Base-by-base conservation (phyloP, 495 filamentous ascomycete species). In the Aspergillus leporis region DNA sequence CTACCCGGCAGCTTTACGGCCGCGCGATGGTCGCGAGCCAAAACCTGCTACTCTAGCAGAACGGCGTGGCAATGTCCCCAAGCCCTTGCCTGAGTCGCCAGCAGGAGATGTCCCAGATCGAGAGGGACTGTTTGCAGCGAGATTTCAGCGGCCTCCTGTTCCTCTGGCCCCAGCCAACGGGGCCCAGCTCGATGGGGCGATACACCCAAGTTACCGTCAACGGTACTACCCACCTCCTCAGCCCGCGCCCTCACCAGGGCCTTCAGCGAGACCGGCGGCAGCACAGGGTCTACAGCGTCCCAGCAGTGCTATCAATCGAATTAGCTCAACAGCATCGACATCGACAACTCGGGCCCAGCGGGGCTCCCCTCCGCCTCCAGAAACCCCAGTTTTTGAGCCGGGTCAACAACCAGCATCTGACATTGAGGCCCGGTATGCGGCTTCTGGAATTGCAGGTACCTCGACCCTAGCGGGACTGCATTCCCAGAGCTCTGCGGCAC, bases 291-390 rank as follows among this genome's bases (percentile, higher is more conserved):
- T 73, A 65, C 78, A 68, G 63, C 70, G 74, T 60, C 77, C 80
- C 12, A 78, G 80, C 38, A 69, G 60, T 7, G 76, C 81, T 6
- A 81, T 97, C 70, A 90, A 93, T 73, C 85, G 92, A 23, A 85
- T 95, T 61, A 87, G 85, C 53, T 95, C 91, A 0, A 92, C 90
- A 28, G 92, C 93, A 16, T 97, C 94, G 0, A 96, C 86, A 0
- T 96, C 93, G 2, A 98, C 94, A 8, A 98, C 95, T 10, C 83
- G 90, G 56, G 94, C 93, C 31, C 88, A 91, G 68, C 84, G 94
- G 61, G 94, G 94, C 19, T 97, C 93, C 21, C 94, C 94, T 2
- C 93, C 95, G 6, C 94, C 94, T 4, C 94, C 94, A 4, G 95
- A 98, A 70, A 98, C 94, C 0, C 94, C 94, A n/a, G 82, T 92